A percentile compares a stretch with the other conserved stretches of the same genome.
phyloP scores from a whole-genome alignment of 2,329 filamentous ascomycete species.

The Cytospora mali region DNA sequence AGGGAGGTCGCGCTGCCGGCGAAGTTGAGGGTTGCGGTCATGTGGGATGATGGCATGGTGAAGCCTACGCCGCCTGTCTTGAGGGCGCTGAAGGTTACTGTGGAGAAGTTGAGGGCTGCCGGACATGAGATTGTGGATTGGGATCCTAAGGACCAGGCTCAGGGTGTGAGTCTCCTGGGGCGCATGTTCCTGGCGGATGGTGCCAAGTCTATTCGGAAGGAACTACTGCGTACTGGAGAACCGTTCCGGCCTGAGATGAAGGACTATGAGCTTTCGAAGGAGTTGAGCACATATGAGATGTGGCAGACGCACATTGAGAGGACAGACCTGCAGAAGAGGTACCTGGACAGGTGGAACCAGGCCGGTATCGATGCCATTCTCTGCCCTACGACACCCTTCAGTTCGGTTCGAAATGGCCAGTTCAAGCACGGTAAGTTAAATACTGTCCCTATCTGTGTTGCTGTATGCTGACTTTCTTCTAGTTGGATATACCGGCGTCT shows the following conservation, averaged over 20 bases:
- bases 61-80: slow-evolving; percentile 66
- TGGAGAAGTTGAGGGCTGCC: slow-evolving; percentile 45
- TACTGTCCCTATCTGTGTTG: neutral
- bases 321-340: slow-evolving; percentile 48
- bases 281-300: slow-evolving; percentile 48
- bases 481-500: slow-evolving; percentile 54
- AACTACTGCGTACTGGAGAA: slow-evolving; percentile 47
- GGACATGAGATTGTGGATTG: slow-evolving; percentile 58
- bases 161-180: slow-evolving; percentile 42
- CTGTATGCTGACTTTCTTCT: neutral
- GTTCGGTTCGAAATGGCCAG: slow-evolving; percentile 45
- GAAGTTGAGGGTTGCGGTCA: slow-evolving; percentile 59
- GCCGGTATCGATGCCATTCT: slow-evolving; percentile 63
- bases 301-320: slow-evolving; percentile 52
- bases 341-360: slow-evolving; percentile 45
- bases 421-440: slow-evolving; percentile 46
- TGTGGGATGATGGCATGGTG: slow-evolving; percentile 68
- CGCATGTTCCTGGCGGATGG: slow-evolving; percentile 55
- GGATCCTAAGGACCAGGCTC: slow-evolving; percentile 46
- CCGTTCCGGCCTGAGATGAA: slow-evolving; percentile 45
- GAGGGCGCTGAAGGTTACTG: slow-evolving; percentile 54
- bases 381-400: slow-evolving; percentile 56
- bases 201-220: slow-evolving; percentile 43
- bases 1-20: slow-evolving; percentile 38
- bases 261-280: slow-evolving; percentile 37